Percentiles rank a stretch among this genome's conserved stretches.
Conservation (phyloP, 2,329 filamentous ascomycete genomes). For the Tympanopsis confertula region DNA sequence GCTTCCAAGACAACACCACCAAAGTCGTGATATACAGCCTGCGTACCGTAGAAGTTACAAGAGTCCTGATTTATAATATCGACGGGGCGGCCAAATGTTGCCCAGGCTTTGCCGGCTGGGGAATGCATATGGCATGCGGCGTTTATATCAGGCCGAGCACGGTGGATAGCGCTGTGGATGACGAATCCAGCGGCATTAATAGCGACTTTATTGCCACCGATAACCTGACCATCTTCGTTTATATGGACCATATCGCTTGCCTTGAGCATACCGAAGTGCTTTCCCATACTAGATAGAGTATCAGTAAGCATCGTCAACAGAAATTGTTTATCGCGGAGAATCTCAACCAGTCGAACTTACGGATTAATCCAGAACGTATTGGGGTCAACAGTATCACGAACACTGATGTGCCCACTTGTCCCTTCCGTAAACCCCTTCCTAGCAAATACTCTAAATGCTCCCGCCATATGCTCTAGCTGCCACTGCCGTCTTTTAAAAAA, state of each 20-base stretch:
- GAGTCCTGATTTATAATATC: conserved; percentile 10
- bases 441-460: conserved; percentile 28
- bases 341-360: background rate
- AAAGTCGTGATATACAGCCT: conserved; percentile 25
- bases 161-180: conserved; percentile 6
- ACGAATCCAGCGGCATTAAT: conserved; percentile 6
- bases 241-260: conserved; percentile 32
- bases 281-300: conserved; percentile 13
- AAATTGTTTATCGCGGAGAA: no score
- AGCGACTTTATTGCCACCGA: conserved; percentile 20
- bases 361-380: conserved; percentile 16
- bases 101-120: conserved; percentile 5
- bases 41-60: conserved; percentile 10
- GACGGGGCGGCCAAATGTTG: conserved; percentile 5
- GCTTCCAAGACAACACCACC: conserved; percentile 30
- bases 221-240: conserved; percentile 25
- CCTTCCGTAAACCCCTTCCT: conserved; percentile 25
- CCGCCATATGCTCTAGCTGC: conserved; percentile 27
- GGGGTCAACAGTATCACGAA: conserved; percentile 23
- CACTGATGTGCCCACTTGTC: conserved; percentile 25
- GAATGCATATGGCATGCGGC: conserved; percentile 7
- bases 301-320: no score
- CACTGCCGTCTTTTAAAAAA: conserved; percentile 25
- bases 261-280: conserved; percentile 25
- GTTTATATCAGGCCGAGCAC: conserved; percentile 5